Evolutionary conservation across 345 rosid species (phyloP).

Genomic region (Rhodomyrtus tomentosa): DNA sequence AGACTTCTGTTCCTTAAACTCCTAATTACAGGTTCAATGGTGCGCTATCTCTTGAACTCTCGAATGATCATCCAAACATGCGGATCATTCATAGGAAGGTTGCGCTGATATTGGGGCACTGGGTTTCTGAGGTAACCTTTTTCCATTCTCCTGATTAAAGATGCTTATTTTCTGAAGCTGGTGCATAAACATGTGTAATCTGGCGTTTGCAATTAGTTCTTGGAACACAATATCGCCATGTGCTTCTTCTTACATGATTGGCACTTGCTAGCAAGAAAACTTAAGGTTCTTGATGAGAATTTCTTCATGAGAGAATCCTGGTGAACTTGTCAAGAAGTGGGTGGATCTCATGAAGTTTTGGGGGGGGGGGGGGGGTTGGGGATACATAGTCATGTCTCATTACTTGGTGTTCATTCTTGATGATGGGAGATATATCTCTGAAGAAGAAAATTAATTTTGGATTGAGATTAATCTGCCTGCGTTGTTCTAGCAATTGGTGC

Average conservation of each 20-base stretch:
- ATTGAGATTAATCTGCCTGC: background rate
- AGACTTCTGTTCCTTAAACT: background rate
- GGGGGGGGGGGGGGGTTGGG: no score
- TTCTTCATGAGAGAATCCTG: background rate
- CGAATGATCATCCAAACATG: constrained; percentile 86
- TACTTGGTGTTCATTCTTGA: background rate
- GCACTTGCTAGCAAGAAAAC: background rate
- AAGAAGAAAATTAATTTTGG: background rate
- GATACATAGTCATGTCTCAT: background rate
- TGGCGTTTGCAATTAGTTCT: background rate
- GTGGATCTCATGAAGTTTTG: no score
- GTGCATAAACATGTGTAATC: background rate
- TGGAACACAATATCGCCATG: background rate
- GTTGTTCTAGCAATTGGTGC: background rate
- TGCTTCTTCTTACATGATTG: background rate
- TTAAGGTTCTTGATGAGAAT: background rate
- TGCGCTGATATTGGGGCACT: constrained; percentile 89
- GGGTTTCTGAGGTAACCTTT: constrained; percentile 90
- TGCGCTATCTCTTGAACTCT: constrained; percentile 80
- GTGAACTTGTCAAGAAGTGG: background rate
- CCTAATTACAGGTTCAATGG: constrained; percentile 72
- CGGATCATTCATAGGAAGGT: constrained; percentile 90
- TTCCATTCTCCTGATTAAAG: background rate
- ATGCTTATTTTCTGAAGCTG: background rate
- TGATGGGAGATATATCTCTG: background rate